Base-by-base conservation (phyloP, 345 rosid genomes). In the Linum tenue region DNA sequence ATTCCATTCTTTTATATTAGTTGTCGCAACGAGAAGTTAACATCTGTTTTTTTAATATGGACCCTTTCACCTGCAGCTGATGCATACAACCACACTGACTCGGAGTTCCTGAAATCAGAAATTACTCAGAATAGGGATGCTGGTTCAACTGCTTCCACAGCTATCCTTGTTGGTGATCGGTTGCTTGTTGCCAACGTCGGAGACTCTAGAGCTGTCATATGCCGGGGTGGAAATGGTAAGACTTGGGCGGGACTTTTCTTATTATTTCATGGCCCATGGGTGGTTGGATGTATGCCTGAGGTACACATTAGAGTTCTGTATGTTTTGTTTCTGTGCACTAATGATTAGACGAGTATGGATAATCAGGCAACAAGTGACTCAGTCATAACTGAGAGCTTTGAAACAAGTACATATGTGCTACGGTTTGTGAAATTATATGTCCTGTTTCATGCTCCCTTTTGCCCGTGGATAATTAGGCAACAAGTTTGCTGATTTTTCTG, bases 111-210 rank as follows among this genome's bases (percentile, higher is more conserved):
- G 68, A 89, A 89, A 70, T 88, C 92, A 35, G 99, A 95, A 77
- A 84, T 86, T 70, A 87, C 72, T 73, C 99, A 90, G 86, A 85
- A 87, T 64, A 74, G 97, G 66, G 99, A 95, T 87, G 99, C 99
- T 74, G 99, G 99, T 74, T 95, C 99, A 62, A 95, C 97, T 55
- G 99, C 99, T 41, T 94, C 99, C 59, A 94, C 99, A 11, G 99
- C 99, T 64, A 78, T 95, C 69, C 86, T 94, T 4, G 91, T 92
- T 63, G 98, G 98, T 63, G 84, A 88, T 66, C 96, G 98, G 62
- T 75, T 92, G 74, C 90, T 92, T 42, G 97, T 92, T 71, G 97
- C 97, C 56, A 92, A 92, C 81, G 98, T 92, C 64, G 98, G 98
- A 60, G 98, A 92, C 73, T 92, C 98, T 67, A 84, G 97, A 83